Evolutionary conservation across 2,329 filamentous ascomycete species (phyloP), one percentile per base, ranked within the genome.

Genomic region (Paraconiothyrium sp.): DNA sequence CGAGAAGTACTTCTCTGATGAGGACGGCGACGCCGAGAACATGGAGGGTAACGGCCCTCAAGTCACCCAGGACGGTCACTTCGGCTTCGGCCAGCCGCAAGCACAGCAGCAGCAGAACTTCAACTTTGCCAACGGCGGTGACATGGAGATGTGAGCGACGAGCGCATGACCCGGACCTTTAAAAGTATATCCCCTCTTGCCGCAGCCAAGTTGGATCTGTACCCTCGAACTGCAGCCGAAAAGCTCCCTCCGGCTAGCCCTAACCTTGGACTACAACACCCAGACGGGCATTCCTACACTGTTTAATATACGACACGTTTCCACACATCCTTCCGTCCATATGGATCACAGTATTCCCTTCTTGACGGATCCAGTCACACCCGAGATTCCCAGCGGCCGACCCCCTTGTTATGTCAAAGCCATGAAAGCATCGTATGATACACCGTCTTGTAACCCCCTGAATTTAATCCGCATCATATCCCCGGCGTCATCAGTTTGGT

Each of bases 1-100:
- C 71, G 95, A 99, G 87, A 97, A 97, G 85, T 99, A 99, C 88
- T 99, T 99, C 85, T 97, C 94, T 0, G 95, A 99, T 75, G 95
- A 99, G 71, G 95, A 98, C 59, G 95, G 97, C 77, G 87, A 86
- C 65, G 88, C 82, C 50, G 93, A 94, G 67, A 77, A 78, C 73
- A 93, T 93, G 70, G 92, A 93, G 65, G 92, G 96, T 74, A 87
- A 93, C 80, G 90, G 87, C 63, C 88, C 92, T 63, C 86, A 88
- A 73, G 86, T 88, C 70, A 88, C 86, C 67, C 90, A 93, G 76
- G 88, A 90, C 72, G 90, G 90, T 61, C 89, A 89, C 60, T 95
- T 94, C 80, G 88, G 94, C 74, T 91, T 98, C 81, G 90, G 91
- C 75, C 84, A 90, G 79, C 73, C 85, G 79, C 72, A 82, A 39